phyloP scores from a whole-genome alignment of 2,329 filamentous ascomycete species.

The Fusarium ambrosium region DNA sequence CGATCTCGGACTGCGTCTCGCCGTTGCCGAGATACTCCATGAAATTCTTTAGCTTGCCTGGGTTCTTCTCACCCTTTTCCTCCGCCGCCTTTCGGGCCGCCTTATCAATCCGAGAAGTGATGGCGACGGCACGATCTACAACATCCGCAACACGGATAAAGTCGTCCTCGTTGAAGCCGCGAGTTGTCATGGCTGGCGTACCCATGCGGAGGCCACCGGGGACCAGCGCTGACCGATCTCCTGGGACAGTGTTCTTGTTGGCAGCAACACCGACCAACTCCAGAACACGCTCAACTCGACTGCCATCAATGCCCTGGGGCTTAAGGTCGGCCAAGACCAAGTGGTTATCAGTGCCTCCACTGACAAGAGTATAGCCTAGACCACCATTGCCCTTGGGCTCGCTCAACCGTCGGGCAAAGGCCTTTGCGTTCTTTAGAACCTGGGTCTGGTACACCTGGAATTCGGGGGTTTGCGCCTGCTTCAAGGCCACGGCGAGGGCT shows the following conservation, averaged over 20 bases:
- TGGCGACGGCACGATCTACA: conserved; percentile 84
- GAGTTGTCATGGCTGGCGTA: conserved; percentile 96
- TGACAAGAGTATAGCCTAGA: conserved; percentile 89
- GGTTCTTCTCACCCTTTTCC: conserved; percentile 75
- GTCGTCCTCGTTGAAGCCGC: conserved; percentile 90
- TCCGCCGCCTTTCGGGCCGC: conserved; percentile 77
- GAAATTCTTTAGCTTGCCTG: conserved; percentile 75
- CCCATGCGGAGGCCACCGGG: conserved; percentile 95
- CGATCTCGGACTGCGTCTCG: conserved; percentile 76
- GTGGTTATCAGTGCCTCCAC: conserved; percentile 97
- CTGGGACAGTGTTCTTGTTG: conserved; percentile 99
- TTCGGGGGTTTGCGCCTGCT: conserved; percentile 89
- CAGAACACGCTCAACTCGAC: conserved; percentile 88
- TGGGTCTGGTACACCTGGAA: conserved; percentile 94
- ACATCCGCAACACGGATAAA: conserved; percentile 89
- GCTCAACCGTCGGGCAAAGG: conserved; percentile 79
- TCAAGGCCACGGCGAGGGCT: conserved; percentile 91
- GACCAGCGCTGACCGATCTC: conserved; percentile 92
- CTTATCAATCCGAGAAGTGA: conserved; percentile 82
- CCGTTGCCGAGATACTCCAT: conserved; percentile 77
- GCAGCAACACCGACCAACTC: conserved; percentile 96
- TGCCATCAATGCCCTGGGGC: conserved; percentile 87
- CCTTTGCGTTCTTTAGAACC: conserved; percentile 91
- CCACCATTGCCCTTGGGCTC: conserved; percentile 79
- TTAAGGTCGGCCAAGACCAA: conserved; percentile 94